Percentiles rank a stretch among this genome's conserved stretches.
These are phyloP conservation scores for Chimonanthus praecox DNA, from an alignment of 164 flowering plant genomes.

Conservation along the genomic window DNA sequence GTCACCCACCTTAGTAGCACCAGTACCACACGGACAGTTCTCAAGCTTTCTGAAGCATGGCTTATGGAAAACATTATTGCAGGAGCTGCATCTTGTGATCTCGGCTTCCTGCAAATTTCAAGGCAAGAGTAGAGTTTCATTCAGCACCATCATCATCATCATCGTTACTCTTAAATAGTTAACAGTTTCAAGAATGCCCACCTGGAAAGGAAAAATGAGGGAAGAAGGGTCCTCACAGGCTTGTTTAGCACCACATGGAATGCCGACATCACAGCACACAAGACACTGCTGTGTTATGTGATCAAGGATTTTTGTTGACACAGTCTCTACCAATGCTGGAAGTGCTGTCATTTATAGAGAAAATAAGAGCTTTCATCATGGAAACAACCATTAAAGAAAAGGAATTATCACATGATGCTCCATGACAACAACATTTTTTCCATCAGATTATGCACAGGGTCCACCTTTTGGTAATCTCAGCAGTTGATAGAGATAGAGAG, in stretches of 20 bases:
- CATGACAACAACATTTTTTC: background rate
- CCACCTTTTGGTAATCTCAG: no score
- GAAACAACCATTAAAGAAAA: background rate
- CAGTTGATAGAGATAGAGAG: no score
- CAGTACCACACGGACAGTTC: slow-evolving; percentile 55
- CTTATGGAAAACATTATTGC: slow-evolving; percentile 60
- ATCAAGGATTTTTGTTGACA: slow-evolving; percentile 63
- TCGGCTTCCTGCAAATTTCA: slow-evolving; percentile 55
- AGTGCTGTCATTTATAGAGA: slow-evolving; percentile 43
- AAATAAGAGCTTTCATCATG: background rate
- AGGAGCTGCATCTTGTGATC: slow-evolving; percentile 58
- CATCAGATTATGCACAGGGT: no score
- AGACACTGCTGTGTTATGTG: slow-evolving; percentile 93
- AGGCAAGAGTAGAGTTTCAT: background rate
- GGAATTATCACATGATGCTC: background rate
- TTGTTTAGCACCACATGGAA: slow-evolving; percentile 79
- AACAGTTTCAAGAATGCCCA: slow-evolving; percentile 13
- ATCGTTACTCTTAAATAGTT: background rate
- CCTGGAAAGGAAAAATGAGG: slow-evolving; percentile 97
- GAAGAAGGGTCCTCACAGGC: slow-evolving; percentile 80
- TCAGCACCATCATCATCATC: background rate
- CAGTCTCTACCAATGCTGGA: slow-evolving; percentile 71
- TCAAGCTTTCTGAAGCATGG: slow-evolving; percentile 53
- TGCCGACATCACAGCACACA: slow-evolving; percentile 82
- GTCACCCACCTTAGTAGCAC: slow-evolving; percentile 20